Evolutionary conservation across 306 rosid genomes (phyloP).

Genomic region (Prunus persica): Prunus_persica_NCBIv2 NC_034013.1:17693001-17693500

Average conservation of each 20-base stretch:
- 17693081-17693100: neutral
- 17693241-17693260: no score
- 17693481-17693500: constrained; percentile 79
- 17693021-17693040: no score
- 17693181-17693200: neutral
- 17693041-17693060: neutral
- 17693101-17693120: neutral
- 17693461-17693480: constrained; percentile 88
- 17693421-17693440: constrained; percentile 90
- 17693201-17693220: neutral
- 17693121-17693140: neutral
- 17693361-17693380: constrained; percentile 17
- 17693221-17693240: no score
- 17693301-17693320: neutral
- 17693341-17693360: neutral
- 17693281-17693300: no score
- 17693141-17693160: neutral
- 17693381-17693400: constrained; percentile 74
- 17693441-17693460: constrained; percentile 95
- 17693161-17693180: neutral
- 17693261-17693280: no score
- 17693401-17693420: constrained; percentile 60
- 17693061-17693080: neutral
- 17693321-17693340: neutral
- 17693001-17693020: neutral